Conservation (phyloP, 2,329 filamentous ascomycete species). For the Aspergillus tanneri region DNA sequence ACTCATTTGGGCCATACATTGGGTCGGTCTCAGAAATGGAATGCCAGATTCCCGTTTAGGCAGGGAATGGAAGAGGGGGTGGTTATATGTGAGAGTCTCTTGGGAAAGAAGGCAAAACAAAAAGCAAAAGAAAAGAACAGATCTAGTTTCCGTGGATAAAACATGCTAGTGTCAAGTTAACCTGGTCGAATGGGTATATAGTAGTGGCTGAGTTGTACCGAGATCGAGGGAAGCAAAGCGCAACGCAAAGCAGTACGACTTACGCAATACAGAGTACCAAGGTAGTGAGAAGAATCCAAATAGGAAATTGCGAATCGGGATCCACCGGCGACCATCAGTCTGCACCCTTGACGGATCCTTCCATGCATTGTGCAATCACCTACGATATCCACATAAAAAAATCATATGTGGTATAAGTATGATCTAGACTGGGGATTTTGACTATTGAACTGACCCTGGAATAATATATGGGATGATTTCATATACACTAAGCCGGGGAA, state of each 20-base stretch:
- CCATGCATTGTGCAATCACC: constrained; percentile 14
- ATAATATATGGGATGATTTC: neutral
- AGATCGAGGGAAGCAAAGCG: constrained; percentile 10
- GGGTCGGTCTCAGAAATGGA: neutral
- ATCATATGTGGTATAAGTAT: neutral
- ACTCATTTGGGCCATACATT: neutral
- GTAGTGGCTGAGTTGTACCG: constrained; percentile 3
- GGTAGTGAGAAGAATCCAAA: no score
- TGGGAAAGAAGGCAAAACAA: neutral
- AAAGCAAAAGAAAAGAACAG: neutral
- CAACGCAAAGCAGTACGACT: no score
- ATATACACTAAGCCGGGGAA: constrained; percentile 3
- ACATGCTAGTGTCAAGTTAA: constrained; percentile 7
- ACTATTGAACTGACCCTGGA: neutral
- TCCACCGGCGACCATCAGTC: constrained; percentile 4
- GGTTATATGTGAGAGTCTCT: no score
- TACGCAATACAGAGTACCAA: no score
- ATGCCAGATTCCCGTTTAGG: neutral
- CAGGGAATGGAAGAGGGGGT: neutral
- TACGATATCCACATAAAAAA: neutral
- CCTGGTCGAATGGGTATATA: constrained; percentile 2
- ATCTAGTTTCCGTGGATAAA: constrained; percentile 10
- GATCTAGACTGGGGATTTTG: neutral
- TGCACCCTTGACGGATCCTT: constrained; percentile 18
- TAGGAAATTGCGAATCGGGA: constrained; percentile 8